These are phyloP conservation scores for Pseudogymnoascus sp. DNA, from an alignment of 2,329 filamentous ascomycete species.

Conservation along the genomic window DNA sequence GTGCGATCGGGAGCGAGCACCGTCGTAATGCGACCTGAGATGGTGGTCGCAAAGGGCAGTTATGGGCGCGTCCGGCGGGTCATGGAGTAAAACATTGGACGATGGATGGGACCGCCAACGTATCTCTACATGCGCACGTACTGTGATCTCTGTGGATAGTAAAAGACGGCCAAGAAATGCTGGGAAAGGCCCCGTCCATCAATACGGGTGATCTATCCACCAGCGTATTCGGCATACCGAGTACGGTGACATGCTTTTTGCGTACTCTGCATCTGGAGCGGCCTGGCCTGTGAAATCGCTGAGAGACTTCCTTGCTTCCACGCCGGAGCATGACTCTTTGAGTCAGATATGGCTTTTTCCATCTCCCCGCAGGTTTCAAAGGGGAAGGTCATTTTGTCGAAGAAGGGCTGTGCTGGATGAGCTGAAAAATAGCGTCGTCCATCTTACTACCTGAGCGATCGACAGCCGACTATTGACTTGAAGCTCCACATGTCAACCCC, in stretches of 20 bases:
- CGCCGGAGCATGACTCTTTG: not conserved
- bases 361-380: not conserved
- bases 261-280: not conserved
- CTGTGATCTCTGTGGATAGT: no score
- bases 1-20: not conserved
- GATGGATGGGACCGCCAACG: not conserved
- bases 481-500: slow-evolving; percentile 4
- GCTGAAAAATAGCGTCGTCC: not conserved
- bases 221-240: not conserved
- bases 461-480: not conserved
- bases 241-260: not conserved
- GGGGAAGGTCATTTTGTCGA: not conserved
- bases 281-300: not conserved
- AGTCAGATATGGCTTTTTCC: not conserved
- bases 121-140: not conserved
- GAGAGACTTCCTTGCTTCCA: not conserved
- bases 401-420: not conserved
- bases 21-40: not conserved
- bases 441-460: not conserved
- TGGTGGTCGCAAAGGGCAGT: not conserved
- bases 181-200: not conserved
- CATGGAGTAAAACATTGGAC: not conserved
- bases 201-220: not conserved
- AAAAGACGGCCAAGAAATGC: not conserved
- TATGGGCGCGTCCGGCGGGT: slow-evolving; percentile 1